These are phyloP conservation scores for Pneumocystis murina DNA, from an alignment of 1,139 yeast genomes.

Conservation along the genomic window DNA sequence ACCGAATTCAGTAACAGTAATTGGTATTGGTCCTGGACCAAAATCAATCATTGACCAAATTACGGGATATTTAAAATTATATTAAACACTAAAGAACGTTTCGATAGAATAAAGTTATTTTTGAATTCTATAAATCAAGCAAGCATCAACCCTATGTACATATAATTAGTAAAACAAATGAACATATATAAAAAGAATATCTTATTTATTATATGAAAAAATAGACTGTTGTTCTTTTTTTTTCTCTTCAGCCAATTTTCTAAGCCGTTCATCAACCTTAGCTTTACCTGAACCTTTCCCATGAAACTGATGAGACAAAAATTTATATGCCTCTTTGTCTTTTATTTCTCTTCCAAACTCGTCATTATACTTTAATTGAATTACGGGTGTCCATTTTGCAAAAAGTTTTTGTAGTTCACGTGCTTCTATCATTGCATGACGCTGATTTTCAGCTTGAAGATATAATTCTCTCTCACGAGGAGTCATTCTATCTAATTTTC, in stretches of 20 bases:
- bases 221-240: conserved; percentile 20
- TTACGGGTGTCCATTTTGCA: conserved; percentile 45
- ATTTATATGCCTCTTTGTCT: conserved; percentile 71
- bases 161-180: neutral
- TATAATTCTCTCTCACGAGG: conserved; percentile 24
- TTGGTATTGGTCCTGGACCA: conserved; percentile 97
- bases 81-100: conserved; percentile 25
- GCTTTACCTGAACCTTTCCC: conserved; percentile 41
- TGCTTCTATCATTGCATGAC: conserved; percentile 21
- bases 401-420: conserved; percentile 24
- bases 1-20: conserved; percentile 85
- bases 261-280: conserved; percentile 28
- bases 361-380: conserved; percentile 53
- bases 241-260: conserved; percentile 25
- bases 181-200: neutral
- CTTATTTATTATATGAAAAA: conserved; percentile 11
- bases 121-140: neutral
- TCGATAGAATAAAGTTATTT: neutral
- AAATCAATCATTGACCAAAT: conserved; percentile 62
- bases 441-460: conserved; percentile 29
- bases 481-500: conserved; percentile 22
- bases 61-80: conserved; percentile 63
- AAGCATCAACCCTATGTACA: neutral
- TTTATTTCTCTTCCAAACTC: conserved; percentile 50
- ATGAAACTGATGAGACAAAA: conserved; percentile 74